Evolutionary conservation across 2,329 filamentous ascomycete genomes (phyloP).

Genomic region (Dothideomycetidae sp.): DNA sequence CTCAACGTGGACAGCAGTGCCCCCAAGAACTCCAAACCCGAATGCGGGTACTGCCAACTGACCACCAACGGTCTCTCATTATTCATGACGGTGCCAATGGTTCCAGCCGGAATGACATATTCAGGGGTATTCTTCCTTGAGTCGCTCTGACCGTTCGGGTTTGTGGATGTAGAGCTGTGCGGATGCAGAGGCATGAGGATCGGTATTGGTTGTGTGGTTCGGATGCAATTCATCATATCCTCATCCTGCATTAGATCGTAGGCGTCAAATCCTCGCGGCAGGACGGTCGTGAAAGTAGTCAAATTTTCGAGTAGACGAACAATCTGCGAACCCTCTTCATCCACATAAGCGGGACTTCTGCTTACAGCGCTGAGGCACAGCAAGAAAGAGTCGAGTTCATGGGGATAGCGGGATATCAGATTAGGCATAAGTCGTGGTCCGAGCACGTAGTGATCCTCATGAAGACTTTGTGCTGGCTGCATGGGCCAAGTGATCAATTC

Average conservation of each 20-base stretch:
- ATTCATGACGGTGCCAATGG: slow-evolving; percentile 57
- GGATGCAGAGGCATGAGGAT: slow-evolving; percentile 41
- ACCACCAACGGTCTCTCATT: slow-evolving; percentile 64
- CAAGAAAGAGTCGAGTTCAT: slow-evolving; percentile 68
- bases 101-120: slow-evolving; percentile 52
- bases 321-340: slow-evolving; percentile 33
- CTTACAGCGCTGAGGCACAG: slow-evolving; percentile 54
- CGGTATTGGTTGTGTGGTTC: slow-evolving; percentile 48
- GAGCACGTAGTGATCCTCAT: slow-evolving; percentile 8
- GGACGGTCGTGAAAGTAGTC: slow-evolving; percentile 59
- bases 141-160: neutral
- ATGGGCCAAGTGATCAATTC: slow-evolving; percentile 1
- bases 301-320: slow-evolving; percentile 53
- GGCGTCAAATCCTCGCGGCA: slow-evolving; percentile 56
- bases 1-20: slow-evolving; percentile 50
- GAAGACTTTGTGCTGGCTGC: slow-evolving; percentile 10
- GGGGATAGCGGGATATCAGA: slow-evolving; percentile 66
- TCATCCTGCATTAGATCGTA: slow-evolving; percentile 75
- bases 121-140: slow-evolving; percentile 14
- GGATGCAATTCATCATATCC: slow-evolving; percentile 67
- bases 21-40: slow-evolving; percentile 64
- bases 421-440: slow-evolving; percentile 41
- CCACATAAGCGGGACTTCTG: slow-evolving; percentile 27
- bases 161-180: slow-evolving; percentile 28
- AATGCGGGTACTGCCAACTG: slow-evolving; percentile 62